Conservation (phyloP, 805 yeast species). For the Pichia rugopelliculosa region DNA sequence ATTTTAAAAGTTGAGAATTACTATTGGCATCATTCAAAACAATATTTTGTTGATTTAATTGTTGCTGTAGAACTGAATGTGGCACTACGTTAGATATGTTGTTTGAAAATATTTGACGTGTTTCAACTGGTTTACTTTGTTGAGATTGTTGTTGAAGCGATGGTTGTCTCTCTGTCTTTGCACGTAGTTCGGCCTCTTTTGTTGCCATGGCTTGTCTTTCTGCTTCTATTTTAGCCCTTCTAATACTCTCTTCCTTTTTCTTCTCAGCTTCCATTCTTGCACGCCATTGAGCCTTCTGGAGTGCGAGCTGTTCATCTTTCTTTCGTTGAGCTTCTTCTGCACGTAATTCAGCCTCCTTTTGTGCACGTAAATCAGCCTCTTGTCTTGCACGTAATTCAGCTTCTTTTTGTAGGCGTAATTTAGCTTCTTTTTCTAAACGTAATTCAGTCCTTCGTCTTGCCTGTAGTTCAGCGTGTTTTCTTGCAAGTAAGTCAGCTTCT, state of each 20-base stretch:
- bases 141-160: neutral
- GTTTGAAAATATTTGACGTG: no score
- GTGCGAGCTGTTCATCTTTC: neutral
- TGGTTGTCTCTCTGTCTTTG: no score
- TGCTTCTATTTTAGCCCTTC: neutral
- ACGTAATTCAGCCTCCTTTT: neutral
- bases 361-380: neutral
- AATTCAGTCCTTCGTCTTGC: neutral
- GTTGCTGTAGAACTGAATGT: neutral
- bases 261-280: neutral
- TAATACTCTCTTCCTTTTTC: neutral
- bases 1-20: neutral
- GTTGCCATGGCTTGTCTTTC: neutral
- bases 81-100: neutral
- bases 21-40: neutral
- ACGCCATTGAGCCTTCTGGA: neutral
- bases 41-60: neutral
- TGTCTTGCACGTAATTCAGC: neutral
- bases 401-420: neutral
- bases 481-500: no score
- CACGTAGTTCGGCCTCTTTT: neutral
- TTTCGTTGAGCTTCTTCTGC: neutral
- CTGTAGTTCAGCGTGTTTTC: neutral
- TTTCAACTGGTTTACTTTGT: neutral
- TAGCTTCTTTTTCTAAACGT: no score